Conservation (phyloP, 2,329 filamentous ascomycete species). For the Cladosporium sp. region DNA sequence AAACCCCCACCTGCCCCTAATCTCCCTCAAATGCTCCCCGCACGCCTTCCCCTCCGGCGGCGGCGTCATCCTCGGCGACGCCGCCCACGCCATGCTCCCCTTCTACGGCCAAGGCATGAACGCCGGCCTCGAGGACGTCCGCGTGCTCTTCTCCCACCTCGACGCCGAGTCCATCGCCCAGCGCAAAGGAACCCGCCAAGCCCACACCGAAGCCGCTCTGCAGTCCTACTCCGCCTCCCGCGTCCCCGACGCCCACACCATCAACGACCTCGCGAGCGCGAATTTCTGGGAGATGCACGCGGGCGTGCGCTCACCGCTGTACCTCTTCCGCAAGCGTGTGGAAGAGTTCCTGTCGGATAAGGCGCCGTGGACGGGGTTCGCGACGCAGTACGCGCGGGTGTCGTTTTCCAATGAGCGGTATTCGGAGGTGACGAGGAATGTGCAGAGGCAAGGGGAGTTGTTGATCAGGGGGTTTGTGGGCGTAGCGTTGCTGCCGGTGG, state of each 20-base stretch:
- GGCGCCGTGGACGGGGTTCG: conserved; percentile 78
- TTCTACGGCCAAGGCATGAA: conserved; percentile 99
- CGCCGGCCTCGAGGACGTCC: conserved; percentile 90
- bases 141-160: conserved; percentile 79
- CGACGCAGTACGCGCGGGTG: conserved; percentile 87
- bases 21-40: conserved; percentile 89
- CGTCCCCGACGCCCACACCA: conserved; percentile 77
- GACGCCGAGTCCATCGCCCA: conserved; percentile 62
- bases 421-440: conserved; percentile 73
- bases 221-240: conserved; percentile 74
- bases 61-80: conserved; percentile 81
- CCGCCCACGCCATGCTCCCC: conserved; percentile 95
- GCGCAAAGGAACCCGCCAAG: conserved; percentile 30
- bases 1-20: conserved; percentile 89
- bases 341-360: conserved; percentile 81
- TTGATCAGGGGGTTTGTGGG: conserved; percentile 50
- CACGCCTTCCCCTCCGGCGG: conserved; percentile 77
- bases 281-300: conserved; percentile 95
- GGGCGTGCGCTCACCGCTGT: conserved; percentile 75
- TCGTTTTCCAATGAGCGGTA: conserved; percentile 95
- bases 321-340: conserved; percentile 78
- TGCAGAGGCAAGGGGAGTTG: conserved; percentile 65
- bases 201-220: conserved; percentile 53
- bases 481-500: conserved; percentile 40
- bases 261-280: conserved; percentile 86